A percentile compares a stretch with the other conserved stretches of the same genome.
These are phyloP conservation scores for Megacollybia marginata DNA, from an alignment of 768 basidiomycete genomes.

Conservation along the genomic window DNA sequence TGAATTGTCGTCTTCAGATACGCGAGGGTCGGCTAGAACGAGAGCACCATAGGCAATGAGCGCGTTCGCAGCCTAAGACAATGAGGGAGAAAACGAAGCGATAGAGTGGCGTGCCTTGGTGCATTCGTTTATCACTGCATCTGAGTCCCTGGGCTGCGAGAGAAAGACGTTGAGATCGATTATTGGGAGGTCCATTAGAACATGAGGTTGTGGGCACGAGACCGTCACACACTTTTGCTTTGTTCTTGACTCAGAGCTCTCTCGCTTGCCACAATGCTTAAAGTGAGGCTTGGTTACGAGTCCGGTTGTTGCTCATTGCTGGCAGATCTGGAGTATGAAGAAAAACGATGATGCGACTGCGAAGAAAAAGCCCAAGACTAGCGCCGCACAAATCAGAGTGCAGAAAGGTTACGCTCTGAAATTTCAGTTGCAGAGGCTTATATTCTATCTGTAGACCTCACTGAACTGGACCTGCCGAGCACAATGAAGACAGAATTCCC, in stretches of 20 bases:
- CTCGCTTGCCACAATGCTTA: conserved; percentile 11
- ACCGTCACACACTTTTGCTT: too few species aligned
- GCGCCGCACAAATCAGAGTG: conserved; percentile 97
- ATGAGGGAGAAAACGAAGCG: background rate
- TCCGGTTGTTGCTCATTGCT: background rate
- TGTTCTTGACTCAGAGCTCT: conserved; percentile 3
- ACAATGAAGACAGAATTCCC: conserved; percentile 97
- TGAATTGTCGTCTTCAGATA: conserved; percentile 74
- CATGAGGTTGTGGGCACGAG: background rate
- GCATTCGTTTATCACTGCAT: conserved; percentile 51
- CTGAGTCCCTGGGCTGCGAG: conserved; percentile 34
- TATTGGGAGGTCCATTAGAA: conserved; percentile 51
- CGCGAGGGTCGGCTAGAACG: conserved; percentile 78
- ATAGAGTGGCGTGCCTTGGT: conserved; percentile 37
- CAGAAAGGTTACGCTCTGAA: conserved; percentile 74
- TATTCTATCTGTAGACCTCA: conserved; percentile 57
- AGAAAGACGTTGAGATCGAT: conserved; percentile 74
- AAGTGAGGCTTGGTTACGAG: conserved; percentile 2
- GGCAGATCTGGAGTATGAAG: conserved; percentile 99
- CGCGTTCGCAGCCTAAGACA: conserved; percentile 64
- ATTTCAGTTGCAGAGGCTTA: background rate
- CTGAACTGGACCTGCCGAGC: conserved; percentile 89
- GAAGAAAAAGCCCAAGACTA: conserved; percentile 98
- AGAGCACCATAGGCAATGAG: conserved; percentile 83
- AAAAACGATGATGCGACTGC: conserved; percentile 97